A percentile compares a stretch with the other conserved stretches of the same genome.
phyloP scores from a whole-genome alignment of 164 flowering plant genomes.

The Dillenia turbinata region DNA sequence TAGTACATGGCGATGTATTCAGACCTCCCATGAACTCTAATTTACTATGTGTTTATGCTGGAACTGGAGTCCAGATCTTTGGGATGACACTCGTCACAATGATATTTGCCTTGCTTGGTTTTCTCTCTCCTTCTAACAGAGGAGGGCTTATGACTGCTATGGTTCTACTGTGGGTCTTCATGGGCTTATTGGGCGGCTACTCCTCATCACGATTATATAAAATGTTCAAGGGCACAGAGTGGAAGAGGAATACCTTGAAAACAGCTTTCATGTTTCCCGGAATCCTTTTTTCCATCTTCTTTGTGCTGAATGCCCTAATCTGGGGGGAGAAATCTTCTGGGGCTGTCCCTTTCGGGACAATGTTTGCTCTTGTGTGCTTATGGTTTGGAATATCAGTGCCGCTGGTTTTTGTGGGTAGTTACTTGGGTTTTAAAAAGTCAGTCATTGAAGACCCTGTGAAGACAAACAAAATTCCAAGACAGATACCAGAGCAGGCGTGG shows the following conservation, averaged over 20 bases:
- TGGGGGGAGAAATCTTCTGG: constrained; percentile 46
- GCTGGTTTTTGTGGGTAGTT: constrained; percentile 70
- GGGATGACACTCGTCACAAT: constrained; percentile 48
- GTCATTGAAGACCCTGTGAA: constrained; percentile 76
- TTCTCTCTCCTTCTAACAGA: constrained; percentile 42
- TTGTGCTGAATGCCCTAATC: constrained; percentile 35
- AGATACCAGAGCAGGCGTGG: constrained; percentile 79
- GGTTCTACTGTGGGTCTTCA: constrained; percentile 47
- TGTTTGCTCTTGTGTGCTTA: constrained; percentile 44
- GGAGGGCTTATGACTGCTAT: constrained; percentile 46
- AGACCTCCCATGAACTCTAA: constrained; percentile 36
- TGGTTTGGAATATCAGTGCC: constrained; percentile 88
- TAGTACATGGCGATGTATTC: constrained; percentile 41
- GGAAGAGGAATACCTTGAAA: constrained; percentile 35
- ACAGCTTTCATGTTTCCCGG: constrained; percentile 42
- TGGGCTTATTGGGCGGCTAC: constrained; percentile 42
- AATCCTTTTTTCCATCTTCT: constrained; percentile 32
- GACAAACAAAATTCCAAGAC: constrained; percentile 75
- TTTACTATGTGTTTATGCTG: constrained; percentile 41
- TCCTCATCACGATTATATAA: constrained; percentile 34
- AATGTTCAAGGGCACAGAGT: constrained; percentile 39
- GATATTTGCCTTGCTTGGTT: constrained; percentile 51
- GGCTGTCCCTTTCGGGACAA: constrained; percentile 41
- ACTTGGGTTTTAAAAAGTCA: constrained; percentile 66
- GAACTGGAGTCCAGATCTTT: constrained; percentile 47